A percentile compares a stretch with the other conserved stretches of the same genome.
These are phyloP conservation scores for Hyparrhenia diplandra DNA, from an alignment of 176 grass and related monocot genomes.

Conservation along the genomic window DNA sequence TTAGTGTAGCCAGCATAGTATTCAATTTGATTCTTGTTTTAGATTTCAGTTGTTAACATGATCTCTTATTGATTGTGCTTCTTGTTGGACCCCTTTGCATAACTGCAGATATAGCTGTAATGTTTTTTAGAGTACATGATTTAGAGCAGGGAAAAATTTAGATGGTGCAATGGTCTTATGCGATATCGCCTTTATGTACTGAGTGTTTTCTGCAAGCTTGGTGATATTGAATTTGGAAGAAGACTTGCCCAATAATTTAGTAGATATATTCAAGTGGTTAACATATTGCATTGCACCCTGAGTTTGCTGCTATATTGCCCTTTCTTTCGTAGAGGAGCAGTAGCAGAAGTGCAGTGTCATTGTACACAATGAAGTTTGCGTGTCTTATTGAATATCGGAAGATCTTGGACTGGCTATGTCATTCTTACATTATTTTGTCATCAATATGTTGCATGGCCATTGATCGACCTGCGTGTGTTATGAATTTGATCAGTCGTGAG, in stretches of 20 bases:
- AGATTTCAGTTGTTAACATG: neutral
- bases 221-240: neutral
- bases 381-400: neutral
- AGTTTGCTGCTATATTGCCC: neutral
- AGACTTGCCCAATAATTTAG: neutral
- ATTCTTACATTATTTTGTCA: neutral
- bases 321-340: neutral
- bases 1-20: conserved; percentile 21
- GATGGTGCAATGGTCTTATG: neutral
- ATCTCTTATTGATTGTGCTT: neutral
- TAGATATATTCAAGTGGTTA: neutral
- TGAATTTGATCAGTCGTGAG: neutral
- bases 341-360: neutral
- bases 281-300: neutral
- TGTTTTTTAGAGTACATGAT: neutral
- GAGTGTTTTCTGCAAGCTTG: neutral
- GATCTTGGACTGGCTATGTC: no score
- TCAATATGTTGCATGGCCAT: neutral
- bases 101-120: conserved; percentile 15
- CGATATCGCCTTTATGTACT: neutral
- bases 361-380: neutral
- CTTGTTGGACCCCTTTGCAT: neutral
- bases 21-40: conserved; percentile 1
- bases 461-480: neutral
- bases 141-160: neutral